Conservation (phyloP, 2,329 filamentous ascomycete genomes). For the Trichoderma brevicompactum region DNA sequence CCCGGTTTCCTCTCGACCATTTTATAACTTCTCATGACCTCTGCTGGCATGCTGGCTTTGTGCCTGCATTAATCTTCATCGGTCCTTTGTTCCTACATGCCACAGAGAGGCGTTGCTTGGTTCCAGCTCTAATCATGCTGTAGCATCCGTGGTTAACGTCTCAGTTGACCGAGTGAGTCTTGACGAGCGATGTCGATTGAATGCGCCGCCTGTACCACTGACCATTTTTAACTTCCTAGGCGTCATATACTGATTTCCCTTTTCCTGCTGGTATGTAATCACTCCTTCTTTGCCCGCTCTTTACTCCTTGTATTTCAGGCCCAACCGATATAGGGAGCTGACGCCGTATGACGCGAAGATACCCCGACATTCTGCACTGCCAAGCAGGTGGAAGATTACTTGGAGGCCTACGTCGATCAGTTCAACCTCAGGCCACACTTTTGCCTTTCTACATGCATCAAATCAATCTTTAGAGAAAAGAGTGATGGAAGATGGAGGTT, state of each 20-base stretch:
- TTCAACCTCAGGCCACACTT: slow-evolving; percentile 39
- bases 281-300: neutral
- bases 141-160: slow-evolving; percentile 38
- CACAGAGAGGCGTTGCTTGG: neutral
- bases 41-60: neutral
- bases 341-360: slow-evolving; percentile 20
- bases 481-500: slow-evolving; percentile 37
- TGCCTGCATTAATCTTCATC: neutral
- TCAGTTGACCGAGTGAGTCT: slow-evolving; percentile 32
- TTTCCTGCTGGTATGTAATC: slow-evolving; percentile 36
- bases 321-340: neutral
- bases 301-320: neutral
- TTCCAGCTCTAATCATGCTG: neutral
- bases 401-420: slow-evolving; percentile 43
- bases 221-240: neutral
- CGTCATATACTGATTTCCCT: slow-evolving; percentile 41
- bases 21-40: too few relatives aligned
- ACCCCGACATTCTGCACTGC: slow-evolving; percentile 35
- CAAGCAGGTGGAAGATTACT: slow-evolving; percentile 40
- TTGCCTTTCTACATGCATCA: slow-evolving; percentile 38
- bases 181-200: neutral
- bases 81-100: neutral
- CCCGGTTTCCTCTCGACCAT: neutral
- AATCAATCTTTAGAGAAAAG: slow-evolving; percentile 30
- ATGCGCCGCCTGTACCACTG: neutral